These are phyloP conservation scores for Teratosphaeria destructans DNA, from an alignment of 2,329 filamentous ascomycete genomes.

Conservation along the genomic window DNA sequence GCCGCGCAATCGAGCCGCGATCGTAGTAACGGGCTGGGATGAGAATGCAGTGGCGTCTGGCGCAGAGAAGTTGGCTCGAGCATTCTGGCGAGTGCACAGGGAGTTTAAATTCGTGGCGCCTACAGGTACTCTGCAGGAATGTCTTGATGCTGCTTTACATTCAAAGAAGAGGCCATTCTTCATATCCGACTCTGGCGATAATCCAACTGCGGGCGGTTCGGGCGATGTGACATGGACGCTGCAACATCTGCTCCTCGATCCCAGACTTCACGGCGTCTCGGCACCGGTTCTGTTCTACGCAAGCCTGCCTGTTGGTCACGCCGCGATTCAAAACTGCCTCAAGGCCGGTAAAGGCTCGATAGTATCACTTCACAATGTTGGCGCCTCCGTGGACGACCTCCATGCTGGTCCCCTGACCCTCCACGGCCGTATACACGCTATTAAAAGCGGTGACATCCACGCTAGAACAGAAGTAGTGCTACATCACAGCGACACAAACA, in stretches of 20 bases:
- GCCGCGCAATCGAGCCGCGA: slow-evolving; percentile 9
- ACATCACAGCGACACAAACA: slow-evolving; percentile 4
- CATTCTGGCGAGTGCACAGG: slow-evolving; percentile 10
- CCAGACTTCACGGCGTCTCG: slow-evolving; percentile 1
- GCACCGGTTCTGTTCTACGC: slow-evolving; percentile 11
- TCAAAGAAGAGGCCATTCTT: slow-evolving; percentile 8
- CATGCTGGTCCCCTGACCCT: slow-evolving; percentile 10
- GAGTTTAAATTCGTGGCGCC: slow-evolving; percentile 14
- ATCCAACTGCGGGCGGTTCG: slow-evolving; percentile 12
- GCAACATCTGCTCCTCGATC: slow-evolving; percentile 3
- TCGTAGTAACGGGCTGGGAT: slow-evolving; percentile 13
- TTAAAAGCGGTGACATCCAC: slow-evolving; percentile 8
- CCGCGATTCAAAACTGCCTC: slow-evolving; percentile 5
- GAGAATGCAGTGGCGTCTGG: slow-evolving; percentile 3
- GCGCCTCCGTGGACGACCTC: slow-evolving; percentile 10
- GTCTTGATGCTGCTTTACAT: slow-evolving; percentile 6
- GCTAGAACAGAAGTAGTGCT: slow-evolving; percentile 11
- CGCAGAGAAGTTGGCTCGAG: slow-evolving; percentile 9
- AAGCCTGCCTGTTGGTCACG: slow-evolving; percentile 9
- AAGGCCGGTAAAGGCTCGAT: slow-evolving; percentile 8
- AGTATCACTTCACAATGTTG: slow-evolving; percentile 10
- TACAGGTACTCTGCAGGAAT: slow-evolving; percentile 10
- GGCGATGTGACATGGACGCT: slow-evolving; percentile 14
- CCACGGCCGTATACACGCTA: slow-evolving; percentile 8
- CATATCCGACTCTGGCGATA: slow-evolving; percentile 16